A percentile compares a stretch with the other conserved stretches of the same genome.
Conservation (phyloP, 2,329 filamentous ascomycete genomes). For the Paraphoma chrysanthemicola region DNA sequence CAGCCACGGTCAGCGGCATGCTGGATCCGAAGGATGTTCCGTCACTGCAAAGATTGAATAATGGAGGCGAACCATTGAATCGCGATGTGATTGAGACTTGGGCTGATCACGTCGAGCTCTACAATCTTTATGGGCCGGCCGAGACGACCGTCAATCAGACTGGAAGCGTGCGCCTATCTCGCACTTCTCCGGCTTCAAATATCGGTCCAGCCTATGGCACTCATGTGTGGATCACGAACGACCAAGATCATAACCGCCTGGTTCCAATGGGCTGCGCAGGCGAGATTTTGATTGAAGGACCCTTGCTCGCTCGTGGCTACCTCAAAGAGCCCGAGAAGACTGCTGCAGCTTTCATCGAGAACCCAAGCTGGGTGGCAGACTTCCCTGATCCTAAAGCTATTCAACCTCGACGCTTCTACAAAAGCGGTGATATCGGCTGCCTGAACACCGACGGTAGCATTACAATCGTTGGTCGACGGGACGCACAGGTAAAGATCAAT, state of each 20-base stretch:
- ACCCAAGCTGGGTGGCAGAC: slow-evolving; percentile 9
- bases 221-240: slow-evolving; percentile 50
- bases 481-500: slow-evolving; percentile 39
- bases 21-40: slow-evolving; percentile 7
- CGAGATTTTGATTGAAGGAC: slow-evolving; percentile 65
- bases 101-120: slow-evolving; percentile 44
- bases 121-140: slow-evolving; percentile 51
- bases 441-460: slow-evolving; percentile 12
- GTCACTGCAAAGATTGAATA: slow-evolving; percentile 1
- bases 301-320: slow-evolving; percentile 44
- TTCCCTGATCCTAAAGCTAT: slow-evolving; percentile 9
- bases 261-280: slow-evolving; percentile 22
- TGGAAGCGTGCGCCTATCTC: slow-evolving; percentile 26
- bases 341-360: slow-evolving; percentile 37
- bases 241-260: slow-evolving; percentile 5
- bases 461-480: slow-evolving; percentile 21
- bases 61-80: slow-evolving; percentile 11
- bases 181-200: slow-evolving; percentile 21
- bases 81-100: slow-evolving; percentile 38
- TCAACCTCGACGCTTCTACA: slow-evolving; percentile 3
- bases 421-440: slow-evolving; percentile 2
- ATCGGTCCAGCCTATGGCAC: slow-evolving; percentile 54
- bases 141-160: slow-evolving; percentile 45
- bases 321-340: slow-evolving; percentile 34
- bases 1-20: slow-evolving; percentile 3